A percentile compares a stretch with the other conserved stretches of the same genome.
These are phyloP conservation scores for Penicillium digitatum DNA, from an alignment of 2,329 filamentous ascomycete species.

Conservation along the genomic window DNA sequence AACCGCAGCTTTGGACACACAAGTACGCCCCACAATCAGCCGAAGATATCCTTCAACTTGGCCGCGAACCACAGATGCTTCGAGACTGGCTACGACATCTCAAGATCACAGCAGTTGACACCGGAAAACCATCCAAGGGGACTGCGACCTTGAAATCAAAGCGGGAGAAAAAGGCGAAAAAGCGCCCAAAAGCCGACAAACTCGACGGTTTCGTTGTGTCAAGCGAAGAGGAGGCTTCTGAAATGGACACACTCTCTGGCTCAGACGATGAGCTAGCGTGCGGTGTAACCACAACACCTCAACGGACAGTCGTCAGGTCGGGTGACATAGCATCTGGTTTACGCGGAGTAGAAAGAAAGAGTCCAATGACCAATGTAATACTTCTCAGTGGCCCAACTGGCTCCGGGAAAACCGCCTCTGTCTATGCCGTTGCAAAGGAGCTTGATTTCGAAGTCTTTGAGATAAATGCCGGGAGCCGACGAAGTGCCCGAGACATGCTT, in stretches of 20 bases:
- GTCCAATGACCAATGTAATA: slow-evolving; percentile 66
- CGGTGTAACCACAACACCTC: slow-evolving; percentile 35
- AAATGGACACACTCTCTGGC: slow-evolving; percentile 66
- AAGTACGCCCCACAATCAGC: slow-evolving; percentile 76
- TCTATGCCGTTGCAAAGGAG: slow-evolving; percentile 88
- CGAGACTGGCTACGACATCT: slow-evolving; percentile 77
- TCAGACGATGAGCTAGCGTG: slow-evolving; percentile 50
- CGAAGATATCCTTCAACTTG: slow-evolving; percentile 69
- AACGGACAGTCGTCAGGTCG: slow-evolving; percentile 42
- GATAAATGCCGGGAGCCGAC: slow-evolving; percentile 76
- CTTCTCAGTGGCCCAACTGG: slow-evolving; percentile 84
- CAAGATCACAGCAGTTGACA: slow-evolving; percentile 72
- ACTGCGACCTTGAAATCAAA: slow-evolving; percentile 22
- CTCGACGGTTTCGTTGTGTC: slow-evolving; percentile 76
- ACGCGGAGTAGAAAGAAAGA: slow-evolving; percentile 40
- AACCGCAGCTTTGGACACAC: slow-evolving; percentile 68
- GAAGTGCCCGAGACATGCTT: slow-evolving; percentile 83
- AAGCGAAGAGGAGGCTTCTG: slow-evolving; percentile 68
- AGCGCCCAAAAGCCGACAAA: slow-evolving; percentile 65
- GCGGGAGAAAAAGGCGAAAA: slow-evolving; percentile 41
- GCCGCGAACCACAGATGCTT: slow-evolving; percentile 65
- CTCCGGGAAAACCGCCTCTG: slow-evolving; percentile 87
- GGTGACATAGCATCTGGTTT: slow-evolving; percentile 37
- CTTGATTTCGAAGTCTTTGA: slow-evolving; percentile 93
- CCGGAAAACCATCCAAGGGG: slow-evolving; percentile 43